These are phyloP conservation scores for Cyclotella choctawhatcheeana DNA, from an alignment of 108 stramenopile species.

Conservation along the genomic window DNA sequence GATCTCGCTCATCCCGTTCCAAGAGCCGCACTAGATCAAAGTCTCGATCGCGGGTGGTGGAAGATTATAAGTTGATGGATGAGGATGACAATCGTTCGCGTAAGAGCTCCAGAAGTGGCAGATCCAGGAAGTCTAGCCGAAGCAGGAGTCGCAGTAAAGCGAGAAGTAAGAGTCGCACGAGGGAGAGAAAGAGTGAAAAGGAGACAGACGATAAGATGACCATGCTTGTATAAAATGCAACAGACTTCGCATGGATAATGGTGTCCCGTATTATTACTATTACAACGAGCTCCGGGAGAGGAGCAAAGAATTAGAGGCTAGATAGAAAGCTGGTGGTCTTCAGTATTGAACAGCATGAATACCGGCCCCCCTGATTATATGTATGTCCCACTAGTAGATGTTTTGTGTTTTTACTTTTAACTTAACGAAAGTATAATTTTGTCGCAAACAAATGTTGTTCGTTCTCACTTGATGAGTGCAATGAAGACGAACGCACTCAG, in stretches of 20 bases:
- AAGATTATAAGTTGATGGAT: slow-evolving; percentile 73
- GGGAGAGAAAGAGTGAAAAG: slow-evolving; percentile 18
- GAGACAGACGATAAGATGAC: slow-evolving; percentile 21
- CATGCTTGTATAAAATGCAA: slow-evolving; percentile 41
- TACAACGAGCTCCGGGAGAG: too few species aligned
- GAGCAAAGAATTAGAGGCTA: too few species aligned
- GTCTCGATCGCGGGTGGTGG: slow-evolving; percentile 21
- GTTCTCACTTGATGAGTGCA: too few species aligned
- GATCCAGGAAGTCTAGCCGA: slow-evolving; percentile 48
- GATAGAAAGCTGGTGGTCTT: too few species aligned
- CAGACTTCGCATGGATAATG: background rate
- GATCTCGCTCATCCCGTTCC: slow-evolving; percentile 46
- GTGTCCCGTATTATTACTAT: background rate
- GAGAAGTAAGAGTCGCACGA: slow-evolving; percentile 44
- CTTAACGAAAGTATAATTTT: slow-evolving; percentile 1
- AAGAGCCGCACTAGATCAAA: slow-evolving; percentile 30
- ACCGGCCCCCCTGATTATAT: too few species aligned
- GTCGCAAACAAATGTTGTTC: background rate
- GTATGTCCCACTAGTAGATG: background rate
- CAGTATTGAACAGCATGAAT: too few species aligned
- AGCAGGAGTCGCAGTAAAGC: slow-evolving; percentile 61
- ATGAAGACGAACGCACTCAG: too few species aligned
- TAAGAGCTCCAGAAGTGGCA: slow-evolving; percentile 19
- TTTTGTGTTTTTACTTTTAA: background rate
- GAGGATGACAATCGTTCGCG: slow-evolving; percentile 46